Base-by-base conservation (phyloP, 768 basidiomycete genomes). In the Mycena vitilis region DNA sequence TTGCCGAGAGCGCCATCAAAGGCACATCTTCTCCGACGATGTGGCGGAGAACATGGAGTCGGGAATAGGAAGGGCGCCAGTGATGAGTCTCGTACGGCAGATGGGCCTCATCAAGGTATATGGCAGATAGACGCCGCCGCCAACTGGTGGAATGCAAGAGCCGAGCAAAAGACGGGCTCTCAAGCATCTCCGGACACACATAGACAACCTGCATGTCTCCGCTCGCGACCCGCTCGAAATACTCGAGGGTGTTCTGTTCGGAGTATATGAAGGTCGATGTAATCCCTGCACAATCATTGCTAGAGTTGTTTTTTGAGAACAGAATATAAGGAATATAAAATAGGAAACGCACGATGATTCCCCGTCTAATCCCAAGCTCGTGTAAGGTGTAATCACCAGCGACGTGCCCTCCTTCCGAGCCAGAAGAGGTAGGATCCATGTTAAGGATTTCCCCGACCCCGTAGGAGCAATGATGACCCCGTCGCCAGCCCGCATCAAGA, bases 121-220 rank as follows among this genome's bases (percentile, higher is more conserved):
- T 52, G 2, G 57, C 74, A 10, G 75, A 75, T 10, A 77, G 42
- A 1, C 70, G 68, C 0, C 71, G 63, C 25, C 55, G 34, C 60
- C 72, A 77, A 18, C 65, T 56, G 4, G 54, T 40, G 0, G 73
- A 71, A 57, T 75, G 64, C 0, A 75, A 20, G 15, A 75, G 65
- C 2, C 57, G 49, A 0, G 73, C 76, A 61, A 75, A 65, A 1
- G 68, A 30, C 12, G 75, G 75, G 25, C 67, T 75, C 37, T 77
- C 74, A 38, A 75, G 71, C 76, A 77, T 77, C 52, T 77, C 76
- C 0, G 71, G 69, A 44, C 76, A 77, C 0, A 68, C 69, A 62
- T 73, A 77, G 12, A 75, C 25, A 2, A 77, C 65, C 3, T 59
- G 64, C 64, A 62, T 71, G 0, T 60, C 64, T 2, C 65, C 74